Conservation (phyloP, 106 monocot species). For the Platanthera zijinensis region DNA sequence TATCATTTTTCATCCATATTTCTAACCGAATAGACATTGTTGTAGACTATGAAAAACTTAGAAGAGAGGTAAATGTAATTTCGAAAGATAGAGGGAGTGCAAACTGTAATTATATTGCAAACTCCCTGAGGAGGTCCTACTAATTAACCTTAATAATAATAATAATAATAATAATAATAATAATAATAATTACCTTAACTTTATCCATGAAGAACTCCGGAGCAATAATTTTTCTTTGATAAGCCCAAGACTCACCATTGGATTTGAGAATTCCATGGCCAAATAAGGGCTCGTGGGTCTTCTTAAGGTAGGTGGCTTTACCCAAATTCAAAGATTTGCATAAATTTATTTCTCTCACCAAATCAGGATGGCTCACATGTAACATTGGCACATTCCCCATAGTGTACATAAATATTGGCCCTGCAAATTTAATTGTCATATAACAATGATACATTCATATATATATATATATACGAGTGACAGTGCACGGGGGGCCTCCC, state of each 20-base stretch:
- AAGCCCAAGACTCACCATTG: slow-evolving; percentile 55
- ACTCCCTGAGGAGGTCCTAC: too few relatives aligned
- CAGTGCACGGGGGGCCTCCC: too few relatives aligned
- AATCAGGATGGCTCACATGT: slow-evolving; percentile 36
- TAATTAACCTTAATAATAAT: not conserved
- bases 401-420: slow-evolving; percentile 43
- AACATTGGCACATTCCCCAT: slow-evolving; percentile 33
- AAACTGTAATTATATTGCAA: too few relatives aligned
- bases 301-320: slow-evolving; percentile 42
- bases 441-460: too few relatives aligned
- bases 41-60: too few relatives aligned
- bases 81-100: too few relatives aligned
- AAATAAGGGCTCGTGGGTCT: slow-evolving; percentile 40
- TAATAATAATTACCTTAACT: slow-evolving; percentile 42
- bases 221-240: slow-evolving; percentile 65
- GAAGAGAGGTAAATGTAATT: too few relatives aligned
- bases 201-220: slow-evolving; percentile 74
- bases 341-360: slow-evolving; percentile 55
- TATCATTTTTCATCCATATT: too few relatives aligned
- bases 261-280: slow-evolving; percentile 55
- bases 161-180: not conserved
- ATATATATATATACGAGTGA: too few relatives aligned
- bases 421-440: slow-evolving; percentile 11
- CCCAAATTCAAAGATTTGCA: slow-evolving; percentile 57
- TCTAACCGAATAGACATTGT: too few relatives aligned